Evolutionary conservation across 176 grass and related monocot species (phyloP).

Genomic region (Puya raimondii): DNA sequence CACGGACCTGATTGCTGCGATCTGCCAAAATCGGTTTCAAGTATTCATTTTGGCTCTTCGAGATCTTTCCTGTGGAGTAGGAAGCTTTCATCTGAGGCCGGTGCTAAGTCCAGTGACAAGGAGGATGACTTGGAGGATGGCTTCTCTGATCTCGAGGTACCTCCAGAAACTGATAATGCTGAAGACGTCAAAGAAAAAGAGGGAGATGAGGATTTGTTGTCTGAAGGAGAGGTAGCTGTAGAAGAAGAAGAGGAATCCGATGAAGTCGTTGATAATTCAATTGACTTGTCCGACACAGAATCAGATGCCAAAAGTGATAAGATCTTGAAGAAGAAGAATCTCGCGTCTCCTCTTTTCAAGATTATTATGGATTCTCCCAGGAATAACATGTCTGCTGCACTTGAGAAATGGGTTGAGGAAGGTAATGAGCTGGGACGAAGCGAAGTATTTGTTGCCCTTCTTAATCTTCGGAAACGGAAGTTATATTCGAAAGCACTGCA

Average conservation of each 20-base stretch:
- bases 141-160: conserved; percentile 21
- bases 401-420: conserved; percentile 19
- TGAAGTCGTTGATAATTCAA: conserved; percentile 1
- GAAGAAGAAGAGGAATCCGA: conserved; percentile 1
- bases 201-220: conserved; percentile 4
- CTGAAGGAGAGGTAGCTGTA: conserved; percentile 8
- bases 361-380: conserved; percentile 9
- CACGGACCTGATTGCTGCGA: background rate
- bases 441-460: background rate
- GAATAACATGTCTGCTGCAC: background rate
- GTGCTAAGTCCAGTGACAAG: conserved; percentile 4
- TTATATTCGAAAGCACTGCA: conserved; percentile 13
- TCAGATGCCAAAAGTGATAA: background rate
- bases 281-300: conserved; percentile 5
- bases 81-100: conserved; percentile 15
- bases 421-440: conserved; percentile 12
- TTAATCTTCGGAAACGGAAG: conserved; percentile 9
- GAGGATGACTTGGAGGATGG: conserved; percentile 25
- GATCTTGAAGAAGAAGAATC: background rate
- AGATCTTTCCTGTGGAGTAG: background rate
- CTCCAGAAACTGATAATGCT: conserved; percentile 6
- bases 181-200: background rate
- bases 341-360: background rate
- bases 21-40: conserved; percentile 1
- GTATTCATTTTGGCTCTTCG: background rate